Percentiles rank a stretch among this genome's conserved stretches.
Conservation (phyloP, 257 asterid genomes). For the Ehretia macrophylla region DNA sequence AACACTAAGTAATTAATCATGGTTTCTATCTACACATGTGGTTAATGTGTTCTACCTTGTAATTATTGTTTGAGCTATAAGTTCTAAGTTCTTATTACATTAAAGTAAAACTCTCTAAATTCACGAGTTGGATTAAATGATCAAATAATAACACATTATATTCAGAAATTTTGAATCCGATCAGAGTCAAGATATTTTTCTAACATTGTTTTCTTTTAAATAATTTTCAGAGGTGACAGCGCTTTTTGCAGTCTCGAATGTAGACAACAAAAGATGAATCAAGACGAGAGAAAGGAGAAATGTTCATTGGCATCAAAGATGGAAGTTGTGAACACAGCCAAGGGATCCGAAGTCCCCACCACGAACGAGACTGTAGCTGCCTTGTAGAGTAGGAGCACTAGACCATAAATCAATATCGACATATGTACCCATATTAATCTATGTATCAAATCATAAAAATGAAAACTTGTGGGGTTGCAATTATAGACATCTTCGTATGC, state of each 20-base stretch:
- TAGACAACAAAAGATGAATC: constrained; percentile 65
- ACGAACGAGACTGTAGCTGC: constrained; percentile 42
- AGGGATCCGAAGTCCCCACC: constrained; percentile 32
- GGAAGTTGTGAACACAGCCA: constrained; percentile 17
- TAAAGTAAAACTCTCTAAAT: too few species aligned
- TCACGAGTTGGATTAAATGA: too few species aligned
- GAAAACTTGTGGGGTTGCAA: constrained; percentile 6
- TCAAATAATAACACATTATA: too few species aligned
- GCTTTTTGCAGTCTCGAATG: constrained; percentile 92
- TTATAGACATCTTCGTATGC: background rate
- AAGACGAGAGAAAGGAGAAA: constrained; percentile 72
- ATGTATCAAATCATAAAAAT: background rate
- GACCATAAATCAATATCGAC: background rate
- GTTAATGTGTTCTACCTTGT: too few species aligned
- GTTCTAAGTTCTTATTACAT: background rate
- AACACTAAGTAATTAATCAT: too few species aligned
- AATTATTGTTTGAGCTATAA: background rate
- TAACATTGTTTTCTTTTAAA: background rate
- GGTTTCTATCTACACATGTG: too few species aligned
- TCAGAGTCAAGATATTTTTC: too few species aligned
- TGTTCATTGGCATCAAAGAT: constrained; percentile 39
- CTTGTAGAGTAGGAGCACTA: constrained; percentile 20
- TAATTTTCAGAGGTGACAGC: constrained; percentile 70
- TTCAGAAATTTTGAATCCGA: too few species aligned
- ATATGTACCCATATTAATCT: background rate